phyloP scores from a whole-genome alignment of 768 basidiomycete genomes.

The Exidia glandulosa region DNA sequence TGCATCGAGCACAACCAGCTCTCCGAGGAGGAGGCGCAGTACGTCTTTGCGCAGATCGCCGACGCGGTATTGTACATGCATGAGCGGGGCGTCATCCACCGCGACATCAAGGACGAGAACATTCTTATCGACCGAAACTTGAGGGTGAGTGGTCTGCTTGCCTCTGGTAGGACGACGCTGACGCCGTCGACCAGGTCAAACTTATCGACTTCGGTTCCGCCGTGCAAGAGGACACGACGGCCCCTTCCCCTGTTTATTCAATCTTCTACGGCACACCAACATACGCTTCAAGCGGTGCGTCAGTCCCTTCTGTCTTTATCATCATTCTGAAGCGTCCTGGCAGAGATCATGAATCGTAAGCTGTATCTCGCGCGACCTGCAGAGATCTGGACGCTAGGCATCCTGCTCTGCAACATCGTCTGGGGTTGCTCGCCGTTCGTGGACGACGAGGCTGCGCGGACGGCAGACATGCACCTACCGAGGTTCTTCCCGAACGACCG shows the following conservation, averaged over 20 bases:
- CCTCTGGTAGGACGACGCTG: background rate
- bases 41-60: slow-evolving; percentile 80
- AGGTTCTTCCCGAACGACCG: background rate
- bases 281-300: slow-evolving; percentile 89
- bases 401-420: slow-evolving; percentile 87
- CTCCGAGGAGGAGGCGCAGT: slow-evolving; percentile 64
- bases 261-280: slow-evolving; percentile 91
- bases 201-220: slow-evolving; percentile 94
- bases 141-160: slow-evolving; percentile 23
- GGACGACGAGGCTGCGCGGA: slow-evolving; percentile 64
- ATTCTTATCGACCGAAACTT: slow-evolving; percentile 65
- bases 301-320: too few relatives aligned
- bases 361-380: slow-evolving; percentile 88
- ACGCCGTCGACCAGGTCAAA: slow-evolving; percentile 51
- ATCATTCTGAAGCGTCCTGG: slow-evolving; percentile 17
- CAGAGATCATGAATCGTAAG: slow-evolving; percentile 83
- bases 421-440: slow-evolving; percentile 94
- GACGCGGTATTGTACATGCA: slow-evolving; percentile 77
- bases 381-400: slow-evolving; percentile 93
- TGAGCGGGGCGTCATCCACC: slow-evolving; percentile 75
- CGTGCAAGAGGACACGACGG: slow-evolving; percentile 52
- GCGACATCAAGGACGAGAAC: slow-evolving; percentile 98
- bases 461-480: slow-evolving; percentile 45
- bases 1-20: slow-evolving; percentile 86
- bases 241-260: slow-evolving; percentile 56